Evolutionary conservation across 495 filamentous ascomycete genomes (phyloP), one percentile per base, ranked within the genome.

Genomic region (Talaromyces borbonicus): DNA sequence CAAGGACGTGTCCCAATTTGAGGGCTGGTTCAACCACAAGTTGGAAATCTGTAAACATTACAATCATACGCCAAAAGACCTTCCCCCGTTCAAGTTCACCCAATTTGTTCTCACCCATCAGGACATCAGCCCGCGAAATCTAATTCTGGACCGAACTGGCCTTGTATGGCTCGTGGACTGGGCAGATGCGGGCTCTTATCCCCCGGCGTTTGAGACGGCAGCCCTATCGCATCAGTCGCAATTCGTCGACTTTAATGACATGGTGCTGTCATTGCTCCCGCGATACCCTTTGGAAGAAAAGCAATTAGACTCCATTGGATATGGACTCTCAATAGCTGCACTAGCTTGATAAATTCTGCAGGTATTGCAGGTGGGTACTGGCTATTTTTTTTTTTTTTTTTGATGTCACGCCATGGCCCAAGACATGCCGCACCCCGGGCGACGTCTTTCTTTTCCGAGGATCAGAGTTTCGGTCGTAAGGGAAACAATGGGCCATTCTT

Each of bases 11-110:
- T 23, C 50, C 26, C 49, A 59, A 44, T 6, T 65, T 9, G 56
- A 63, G 46, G 60, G 22, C 11, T 65, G 60, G 57, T 59, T 59
- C 33, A 61, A 65, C 37, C 50, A 58, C 45, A 61, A 56, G 40
- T 43, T 61, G 8, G 51, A 58, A 7, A 54, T 60, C 22, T 50
- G 50, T 37, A 57, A 60, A 40, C 26, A 30, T 12, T 35, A 39
- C 25, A 31, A 52, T 14, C 20, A 52, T 25, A 51, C 53, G 5
- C 54, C 60, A 37, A 47, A 27, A 12, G n/a, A n/a, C 12, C 27
- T 30, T 7, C 27, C 27, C 6, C 6, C 27, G 12, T 30, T 30
- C 27, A 6, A 30, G 6, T 30, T 30, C 12, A 12, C 6, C 12
- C 6, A 30, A 30, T 12, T 61, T 43, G 53, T 58, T 18, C 49